Base-by-base conservation (phyloP, 305 asterid genomes). In the Fraxinus paxiana region DNA sequence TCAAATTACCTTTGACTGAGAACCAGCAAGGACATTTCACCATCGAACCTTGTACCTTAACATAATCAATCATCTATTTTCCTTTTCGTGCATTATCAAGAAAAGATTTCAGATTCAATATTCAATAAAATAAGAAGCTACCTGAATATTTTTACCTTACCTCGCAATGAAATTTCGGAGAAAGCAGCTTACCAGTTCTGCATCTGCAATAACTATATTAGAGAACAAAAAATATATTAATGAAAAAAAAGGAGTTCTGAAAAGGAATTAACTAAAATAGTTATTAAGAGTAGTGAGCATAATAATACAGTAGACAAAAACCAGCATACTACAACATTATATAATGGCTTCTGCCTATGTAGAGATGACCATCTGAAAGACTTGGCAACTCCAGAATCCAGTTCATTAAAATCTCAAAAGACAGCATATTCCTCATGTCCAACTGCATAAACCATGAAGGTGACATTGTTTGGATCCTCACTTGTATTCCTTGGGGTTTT, bases 351-450 rank as follows among this genome's bases (percentile, higher is more conserved):
- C 74, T 28, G 74, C 74, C 18, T 30, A 69, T 69, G 38, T 69
- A 30, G 17, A 69, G 20, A 31, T 13, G 17, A 18, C 8, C 38
- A 26, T 12, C 7, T 8, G 18, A 26, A 18, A 5, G 38, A 69
- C 74, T 69, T 69, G 74, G 74, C 20, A 31, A 69, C 41, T 69
- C 72, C 72, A 63, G 72, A 61, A 61, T 20, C 71, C 34, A 22
- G 33, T 24, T 61, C 33, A 61, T 54, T 59, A 61, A 61, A 22
- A 61, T 61, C 71, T 61, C 33, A 43, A 22, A 61, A 63, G 34
- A 59, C 34, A 59, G 69, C 69, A 22, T 24, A 24, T 24, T 59
- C 30, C 2, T 59, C 26, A 56, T 0, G 12, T 56, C 69, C 69
- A 59, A 18, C 28, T 56, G 2, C 67, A 56, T 18, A 56, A 56